Evolutionary conservation across 495 filamentous ascomycete genomes (phyloP).

Genomic region (Sordaria brevicollis): DNA sequence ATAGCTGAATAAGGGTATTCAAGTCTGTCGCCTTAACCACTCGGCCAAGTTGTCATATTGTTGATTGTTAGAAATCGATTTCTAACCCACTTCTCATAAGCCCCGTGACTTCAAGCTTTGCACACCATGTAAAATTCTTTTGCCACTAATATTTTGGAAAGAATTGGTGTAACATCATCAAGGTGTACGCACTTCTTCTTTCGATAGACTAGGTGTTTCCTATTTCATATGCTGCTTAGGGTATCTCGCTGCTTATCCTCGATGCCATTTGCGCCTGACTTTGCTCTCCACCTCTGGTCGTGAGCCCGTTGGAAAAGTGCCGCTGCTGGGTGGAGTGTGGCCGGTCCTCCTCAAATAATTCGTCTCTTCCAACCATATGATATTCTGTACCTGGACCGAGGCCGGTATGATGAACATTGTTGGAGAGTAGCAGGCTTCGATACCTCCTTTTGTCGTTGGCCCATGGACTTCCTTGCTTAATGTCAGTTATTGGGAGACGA

Average conservation of each 20-base stretch:
- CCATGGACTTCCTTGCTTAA: background rate
- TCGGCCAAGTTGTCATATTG: conserved; percentile 16
- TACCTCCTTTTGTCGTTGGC: background rate
- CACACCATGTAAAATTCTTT: background rate
- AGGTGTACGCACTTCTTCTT: too few species aligned
- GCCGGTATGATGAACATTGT: too few species aligned
- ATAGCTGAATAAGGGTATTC: conserved; percentile 16
- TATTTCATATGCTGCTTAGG: background rate
- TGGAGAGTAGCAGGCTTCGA: too few species aligned
- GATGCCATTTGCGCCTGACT: background rate
- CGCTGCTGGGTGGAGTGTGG: background rate
- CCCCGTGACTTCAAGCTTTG: background rate
- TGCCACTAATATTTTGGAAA: background rate
- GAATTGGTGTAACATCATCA: background rate
- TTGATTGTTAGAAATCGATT: background rate
- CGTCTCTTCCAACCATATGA: background rate
- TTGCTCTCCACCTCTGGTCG: background rate
- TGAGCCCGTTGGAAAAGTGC: background rate
- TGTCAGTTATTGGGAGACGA: background rate
- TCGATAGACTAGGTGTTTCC: too few species aligned
- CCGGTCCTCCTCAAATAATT: background rate
- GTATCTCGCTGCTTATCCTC: background rate
- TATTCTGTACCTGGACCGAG: too few species aligned
- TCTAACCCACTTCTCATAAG: background rate
- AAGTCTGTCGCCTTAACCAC: conserved; percentile 24